Base-by-base conservation (phyloP, 495 filamentous ascomycete species). In the Tuber brumale region DNA sequence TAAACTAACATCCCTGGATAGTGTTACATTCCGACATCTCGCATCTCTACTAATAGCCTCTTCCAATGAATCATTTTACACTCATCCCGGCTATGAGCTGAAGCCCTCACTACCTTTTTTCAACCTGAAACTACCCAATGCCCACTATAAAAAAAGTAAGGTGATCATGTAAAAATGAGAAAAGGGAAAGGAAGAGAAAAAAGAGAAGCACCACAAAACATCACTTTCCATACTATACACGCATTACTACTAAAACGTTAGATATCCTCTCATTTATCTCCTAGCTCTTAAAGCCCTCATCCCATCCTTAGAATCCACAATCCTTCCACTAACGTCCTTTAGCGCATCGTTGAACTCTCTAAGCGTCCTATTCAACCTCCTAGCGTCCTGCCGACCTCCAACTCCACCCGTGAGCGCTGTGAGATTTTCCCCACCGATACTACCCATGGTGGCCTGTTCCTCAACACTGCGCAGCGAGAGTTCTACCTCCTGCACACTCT, bases 331-430 rank as follows among this genome's bases (percentile, higher is more conserved):
- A 45, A 83, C 81, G 74, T 77, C 77, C 61, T 76, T 76, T 43
- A 83, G 70, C 14, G 81, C 82, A n/a, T 76, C 81, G 72, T 83
- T 79, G 42, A 83, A 83, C 73, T 80, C 81, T 72, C 79, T 81
- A 42, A 83, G 42, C n/a, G 81, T 76, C 19, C 74, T 81, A 70
- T 83, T 81, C 48, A 83, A 39, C 41, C 72, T 79, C 75, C 75
- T 81, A 14, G 81, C 79, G 43, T 83, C 81, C 72, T 83, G 82
- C 46, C 81, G 73, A 19, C 82, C 82, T 0, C 51, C 72, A 3
- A 78, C 74, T 4, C 81, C 81, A 3, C 81, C 80, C 0, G 75
- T 77, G 44, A 82, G 69, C 51, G 72, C 69, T 19, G 72, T 72
- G 35, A 77, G n/a, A 27, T 82, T 75, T 70, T 78, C 76, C 4